phyloP scores from a whole-genome alignment of 371 early-diverging fungal genomes.

The Mortierella sp. region DNA sequence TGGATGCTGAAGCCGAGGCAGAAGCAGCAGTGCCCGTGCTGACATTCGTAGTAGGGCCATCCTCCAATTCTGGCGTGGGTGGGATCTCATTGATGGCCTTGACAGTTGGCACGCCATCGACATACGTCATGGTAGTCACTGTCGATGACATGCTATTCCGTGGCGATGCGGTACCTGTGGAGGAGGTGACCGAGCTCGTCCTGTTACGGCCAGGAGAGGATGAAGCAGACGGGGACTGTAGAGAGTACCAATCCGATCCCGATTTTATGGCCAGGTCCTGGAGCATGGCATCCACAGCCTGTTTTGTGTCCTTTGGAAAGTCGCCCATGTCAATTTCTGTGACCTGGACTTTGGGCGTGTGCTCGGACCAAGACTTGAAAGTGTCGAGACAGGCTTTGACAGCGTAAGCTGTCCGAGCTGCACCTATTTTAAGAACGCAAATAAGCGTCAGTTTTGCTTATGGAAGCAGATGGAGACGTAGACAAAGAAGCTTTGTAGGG shows the following conservation, averaged over 20 bases:
- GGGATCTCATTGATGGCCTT: conserved; percentile 50
- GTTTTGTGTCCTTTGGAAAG: conserved; percentile 50
- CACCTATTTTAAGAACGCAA: conserved; percentile 16
- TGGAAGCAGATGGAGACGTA: not conserved
- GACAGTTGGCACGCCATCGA: conserved; percentile 42
- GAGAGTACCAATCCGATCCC: conserved; percentile 46
- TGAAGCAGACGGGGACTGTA: conserved; percentile 29
- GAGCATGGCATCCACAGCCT: conserved; percentile 46
- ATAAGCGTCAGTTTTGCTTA: not conserved
- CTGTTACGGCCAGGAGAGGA: conserved; percentile 6
- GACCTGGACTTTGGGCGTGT: conserved; percentile 31
- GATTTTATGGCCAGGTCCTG: conserved; percentile 44
- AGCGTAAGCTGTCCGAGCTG: conserved; percentile 39
- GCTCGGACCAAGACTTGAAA: conserved; percentile 23
- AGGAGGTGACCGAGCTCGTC: conserved; percentile 13
- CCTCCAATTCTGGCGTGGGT: conserved; percentile 41
- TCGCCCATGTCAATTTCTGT: conserved; percentile 39
- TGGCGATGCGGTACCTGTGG: conserved; percentile 18
- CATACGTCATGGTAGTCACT: conserved; percentile 39
- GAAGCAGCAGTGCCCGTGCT: not conserved
- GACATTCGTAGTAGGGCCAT: conserved; percentile 12
- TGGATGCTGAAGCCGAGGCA: not conserved
- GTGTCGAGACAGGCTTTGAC: conserved; percentile 52
- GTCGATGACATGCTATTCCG: conserved; percentile 38
- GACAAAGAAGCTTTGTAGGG: too few relatives aligned